Evolutionary conservation across 768 basidiomycete genomes (phyloP), one percentile per base, ranked within the genome.

Genomic region (Floccularia luteovirens): DNA sequence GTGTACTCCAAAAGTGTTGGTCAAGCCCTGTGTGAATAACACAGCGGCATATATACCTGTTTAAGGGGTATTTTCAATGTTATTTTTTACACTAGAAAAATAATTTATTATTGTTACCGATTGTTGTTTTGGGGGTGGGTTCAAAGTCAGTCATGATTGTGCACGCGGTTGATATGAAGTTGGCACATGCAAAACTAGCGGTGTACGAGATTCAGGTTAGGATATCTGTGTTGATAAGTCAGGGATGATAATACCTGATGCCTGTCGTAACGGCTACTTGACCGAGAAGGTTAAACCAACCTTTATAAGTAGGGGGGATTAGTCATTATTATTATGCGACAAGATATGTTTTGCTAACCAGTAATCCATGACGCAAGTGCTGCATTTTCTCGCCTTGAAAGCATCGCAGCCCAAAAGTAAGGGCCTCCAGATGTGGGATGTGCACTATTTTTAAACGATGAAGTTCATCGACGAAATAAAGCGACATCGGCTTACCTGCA

Each of bases 331-430:
- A 44, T 19, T 31, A 36, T 20, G 30, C 10, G n/a, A 8, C 4
- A 8, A 2, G 10, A 37, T 22, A 17, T 20, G 4, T 24, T 3
- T 16, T 16, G 41, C 48, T 7, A 42, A 59, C 76, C 84, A 1
- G 79, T 81, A 10, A 81, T 67, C 83, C 83, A 89, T 0, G 82
- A 82, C 2, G 81, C 78, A 22, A 85, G 64, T 0, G 82, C 63
- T 3, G 81, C 81, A 25, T 70, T 57, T 47, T 71, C 48, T 1
- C 72, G 74, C 39, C 63, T 62, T 1, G 80, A 76, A 1, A 87
- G 58, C 74, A 85, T 82, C 1, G 83, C 82, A n/a, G 82, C 77
- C 85, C 84, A 86, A 57, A 79, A 85, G 50, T 86, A 85, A 0
- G 85, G 83, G 0, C 83, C 83, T 4, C 83, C 81, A 36, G 75